Evolutionary conservation across 1,139 yeast genomes (phyloP).

Genomic region (Insectozyma bohioensis): DNA sequence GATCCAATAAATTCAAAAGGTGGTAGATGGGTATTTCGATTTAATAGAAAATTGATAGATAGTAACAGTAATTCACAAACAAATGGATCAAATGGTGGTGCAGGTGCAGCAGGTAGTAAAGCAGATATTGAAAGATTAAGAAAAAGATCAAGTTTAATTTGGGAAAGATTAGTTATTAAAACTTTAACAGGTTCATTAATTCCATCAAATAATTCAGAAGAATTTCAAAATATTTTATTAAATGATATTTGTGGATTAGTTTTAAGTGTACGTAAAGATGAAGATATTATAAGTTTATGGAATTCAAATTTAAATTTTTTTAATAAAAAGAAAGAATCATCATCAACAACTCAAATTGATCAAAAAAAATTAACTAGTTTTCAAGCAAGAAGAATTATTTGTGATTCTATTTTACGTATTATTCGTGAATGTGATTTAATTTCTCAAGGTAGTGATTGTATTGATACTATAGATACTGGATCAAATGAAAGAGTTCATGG

Average conservation of each 20-base stretch:
- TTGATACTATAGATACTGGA: conserved; percentile 33
- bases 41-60: conserved; percentile 31
- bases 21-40: conserved; percentile 66
- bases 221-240: conserved; percentile 35
- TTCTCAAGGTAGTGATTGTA: conserved; percentile 31
- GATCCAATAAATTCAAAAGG: conserved; percentile 64
- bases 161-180: conserved; percentile 52
- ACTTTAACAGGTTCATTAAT: conserved; percentile 46
- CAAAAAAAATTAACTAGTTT: conserved; percentile 39
- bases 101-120: conserved; percentile 59
- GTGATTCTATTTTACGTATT: conserved; percentile 47
- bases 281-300: conserved; percentile 55
- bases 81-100: conserved; percentile 58
- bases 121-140: conserved; percentile 31
- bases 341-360: conserved; percentile 10
- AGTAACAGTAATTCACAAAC: too few relatives aligned
- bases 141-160: conserved; percentile 43
- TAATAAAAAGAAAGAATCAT: conserved; percentile 14
- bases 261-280: conserved; percentile 50
- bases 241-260: conserved; percentile 54
- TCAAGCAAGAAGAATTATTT: conserved; percentile 49
- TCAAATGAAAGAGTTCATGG: conserved; percentile 43
- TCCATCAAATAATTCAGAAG: conserved; percentile 30
- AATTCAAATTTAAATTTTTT: conserved; percentile 46
- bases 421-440: conserved; percentile 51